Evolutionary conservation across 306 rosid species (phyloP).

Genomic region (Chamaecrista fasciculata): DNA sequence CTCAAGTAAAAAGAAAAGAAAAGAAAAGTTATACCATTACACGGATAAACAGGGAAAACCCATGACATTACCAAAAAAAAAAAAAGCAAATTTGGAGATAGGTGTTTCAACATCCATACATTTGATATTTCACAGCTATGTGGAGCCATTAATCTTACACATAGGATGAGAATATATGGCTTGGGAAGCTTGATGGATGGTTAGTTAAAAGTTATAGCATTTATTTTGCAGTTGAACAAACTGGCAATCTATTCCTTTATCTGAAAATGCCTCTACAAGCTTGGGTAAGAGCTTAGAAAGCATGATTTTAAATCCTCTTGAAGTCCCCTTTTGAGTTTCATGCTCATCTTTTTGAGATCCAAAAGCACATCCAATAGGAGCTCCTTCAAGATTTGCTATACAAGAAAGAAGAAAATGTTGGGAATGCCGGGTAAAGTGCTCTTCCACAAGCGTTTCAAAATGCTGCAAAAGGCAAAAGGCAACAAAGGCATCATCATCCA

Average conservation of each 20-base stretch:
- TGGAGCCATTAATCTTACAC: background rate
- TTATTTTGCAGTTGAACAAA: slow-evolving; percentile 43
- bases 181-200: slow-evolving; percentile 25
- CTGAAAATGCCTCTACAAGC: slow-evolving; percentile 73
- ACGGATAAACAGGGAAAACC: too few relatives aligned
- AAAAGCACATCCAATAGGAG: slow-evolving; percentile 61
- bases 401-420: slow-evolving; percentile 62
- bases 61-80: too few relatives aligned
- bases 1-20: too few relatives aligned
- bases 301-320: slow-evolving; percentile 88
- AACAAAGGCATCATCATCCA: too few relatives aligned
- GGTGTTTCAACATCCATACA: background rate
- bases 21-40: too few relatives aligned
- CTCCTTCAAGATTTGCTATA: slow-evolving; percentile 74
- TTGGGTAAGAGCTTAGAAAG: slow-evolving; percentile 79
- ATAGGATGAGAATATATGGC: background rate
- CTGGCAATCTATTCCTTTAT: slow-evolving; percentile 65
- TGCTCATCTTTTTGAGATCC: slow-evolving; percentile 36
- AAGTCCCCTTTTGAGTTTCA: slow-evolving; percentile 56
- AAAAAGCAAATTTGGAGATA: background rate
- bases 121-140: background rate
- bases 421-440: slow-evolving; percentile 65
- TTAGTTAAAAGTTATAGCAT: slow-evolving; percentile 8
- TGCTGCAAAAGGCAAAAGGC: slow-evolving; percentile 63
- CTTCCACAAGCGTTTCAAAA: slow-evolving; percentile 75